Evolutionary conservation across 2,329 filamentous ascomycete genomes (phyloP), one percentile per base, ranked within the genome.

Genomic region (Diaporthe sp.): DNA sequence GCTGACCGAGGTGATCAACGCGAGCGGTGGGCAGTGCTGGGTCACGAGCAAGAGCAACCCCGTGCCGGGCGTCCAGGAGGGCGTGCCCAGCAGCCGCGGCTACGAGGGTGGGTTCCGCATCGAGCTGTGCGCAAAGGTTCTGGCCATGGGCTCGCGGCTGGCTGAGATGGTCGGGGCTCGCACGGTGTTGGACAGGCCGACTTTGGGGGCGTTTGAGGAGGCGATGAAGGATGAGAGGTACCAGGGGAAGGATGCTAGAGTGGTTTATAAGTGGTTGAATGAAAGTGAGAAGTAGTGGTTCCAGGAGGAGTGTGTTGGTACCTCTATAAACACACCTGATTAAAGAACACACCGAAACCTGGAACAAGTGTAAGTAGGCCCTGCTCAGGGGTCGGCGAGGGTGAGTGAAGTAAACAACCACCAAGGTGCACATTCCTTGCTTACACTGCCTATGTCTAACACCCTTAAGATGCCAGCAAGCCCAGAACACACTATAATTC

Each of bases 1-100:
- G 3, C 84, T 95, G 25, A 90, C 91, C 1, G 88, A 91, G 46
- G 90, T 95, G 85, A 92, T 95, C 83, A 94, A 94, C 80, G 90
- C 90, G 1, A 92, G 91, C 22, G 93, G 92, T 0, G 93, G 93
- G 0, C 81, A 82, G 74, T 83, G 81, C 71, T 83, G 81, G 81
- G 78, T 82, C 15, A 82, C 80, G 31, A 82, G 81, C 76, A 80
- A 81, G 62, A 80, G 79, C 57, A 83, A 83, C 70, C 82, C 82
- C 0, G 81, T 83, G 1, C 81, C 81, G 1, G 82, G 81, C 1
- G 81, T 83, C 34, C 79, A 81, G 67, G 78, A 72, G 19, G 78
- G 78, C 37, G 81, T 82, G 46, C 81, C 82, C 5, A 81, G 81
- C 65, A 81, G 79, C 28, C 74, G 80, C 46, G 79, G 78, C 6